Evolutionary conservation across 208 protist species (phyloP), one percentile per base, ranked within the genome.

Genomic region (Trypanosoma cruzi): DNA sequence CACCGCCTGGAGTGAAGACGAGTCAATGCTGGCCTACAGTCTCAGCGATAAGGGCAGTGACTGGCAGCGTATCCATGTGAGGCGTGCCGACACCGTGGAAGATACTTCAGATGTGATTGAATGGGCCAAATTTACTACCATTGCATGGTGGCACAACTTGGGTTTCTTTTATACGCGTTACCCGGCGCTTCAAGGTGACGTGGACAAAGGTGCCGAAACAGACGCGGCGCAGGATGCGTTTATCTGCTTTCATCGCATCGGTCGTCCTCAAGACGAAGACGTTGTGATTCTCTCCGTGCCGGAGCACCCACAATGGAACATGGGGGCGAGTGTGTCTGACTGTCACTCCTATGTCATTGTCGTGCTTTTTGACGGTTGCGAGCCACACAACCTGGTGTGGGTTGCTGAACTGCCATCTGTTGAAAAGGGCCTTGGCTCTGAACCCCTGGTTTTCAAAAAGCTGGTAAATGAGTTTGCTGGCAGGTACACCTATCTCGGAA

Each of bases 101-200:
- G 74, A 88, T 62, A 71, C 94, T 31, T 40, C 72, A 14, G 94
- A 98, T 66, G 78, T 85, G 18, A 57, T 98, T 31, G 60, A 94
- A 49, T 98, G 89, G 86, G 88, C 81, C 14, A 98, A 98, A 83
- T 98, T 97, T 71, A 88, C 92, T 13, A 63, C 60, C 64, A 82
- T 97, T 67, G 68, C 88, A 36, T 98, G 86, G 88, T 93, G 83
- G 78, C 67, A 60, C 28, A 86, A 94, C 70, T 52, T 82, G 0
- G 96, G 96, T 52, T 98, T 98, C 69, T 98, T 97, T 78, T 98
- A 98, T 80, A 84, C 82, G 28, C 85, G 93, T 73, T 98, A 89
- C 68, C 85, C 86, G 18, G 79, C 78, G 22, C 76, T 94, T 7
- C 48, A 46, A 16, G 88, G 86, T 24, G 76, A 75, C 24, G 64